A percentile compares a stretch with the other conserved stretches of the same genome.
Conservation (phyloP, 2,329 filamentous ascomycete genomes). For the Clarireedia hainanense region DNA sequence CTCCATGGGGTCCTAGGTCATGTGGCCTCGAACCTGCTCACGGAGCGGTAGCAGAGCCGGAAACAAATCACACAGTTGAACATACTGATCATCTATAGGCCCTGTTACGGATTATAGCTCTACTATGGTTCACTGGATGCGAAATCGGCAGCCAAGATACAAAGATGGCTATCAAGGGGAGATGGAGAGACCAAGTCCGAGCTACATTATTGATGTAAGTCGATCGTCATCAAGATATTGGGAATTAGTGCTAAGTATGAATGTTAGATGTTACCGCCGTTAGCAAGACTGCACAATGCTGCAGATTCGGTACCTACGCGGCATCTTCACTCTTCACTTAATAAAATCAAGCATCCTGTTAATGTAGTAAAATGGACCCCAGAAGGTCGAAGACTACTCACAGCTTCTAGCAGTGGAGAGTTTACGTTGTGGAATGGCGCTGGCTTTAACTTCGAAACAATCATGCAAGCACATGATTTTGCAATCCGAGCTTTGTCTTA, state of each 20-base stretch:
- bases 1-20: not conserved
- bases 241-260: too few relatives aligned
- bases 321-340: conserved; percentile 93
- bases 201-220: conserved; percentile 82
- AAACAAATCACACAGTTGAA: not conserved
- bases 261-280: conserved; percentile 73
- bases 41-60: not conserved
- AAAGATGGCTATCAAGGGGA: conserved; percentile 65
- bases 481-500: conserved; percentile 78
- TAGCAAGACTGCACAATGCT: conserved; percentile 63
- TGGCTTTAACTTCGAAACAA: conserved; percentile 98
- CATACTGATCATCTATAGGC: conserved; percentile 40
- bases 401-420: conserved; percentile 91
- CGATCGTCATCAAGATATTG: too few relatives aligned
- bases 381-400: conserved; percentile 83
- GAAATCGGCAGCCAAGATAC: conserved; percentile 69
- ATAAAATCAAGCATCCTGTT: conserved; percentile 96
- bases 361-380: conserved; percentile 98
- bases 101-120: conserved; percentile 91
- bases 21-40: not conserved
- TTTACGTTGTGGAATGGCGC: conserved; percentile 99
- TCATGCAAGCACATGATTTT: conserved; percentile 94
- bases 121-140: conserved; percentile 86
- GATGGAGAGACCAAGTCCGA: conserved; percentile 74
- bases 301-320: conserved; percentile 89